These are phyloP conservation scores for Fusarium multiceps DNA, from an alignment of 2,329 filamentous ascomycete genomes.

Conservation along the genomic window DNA sequence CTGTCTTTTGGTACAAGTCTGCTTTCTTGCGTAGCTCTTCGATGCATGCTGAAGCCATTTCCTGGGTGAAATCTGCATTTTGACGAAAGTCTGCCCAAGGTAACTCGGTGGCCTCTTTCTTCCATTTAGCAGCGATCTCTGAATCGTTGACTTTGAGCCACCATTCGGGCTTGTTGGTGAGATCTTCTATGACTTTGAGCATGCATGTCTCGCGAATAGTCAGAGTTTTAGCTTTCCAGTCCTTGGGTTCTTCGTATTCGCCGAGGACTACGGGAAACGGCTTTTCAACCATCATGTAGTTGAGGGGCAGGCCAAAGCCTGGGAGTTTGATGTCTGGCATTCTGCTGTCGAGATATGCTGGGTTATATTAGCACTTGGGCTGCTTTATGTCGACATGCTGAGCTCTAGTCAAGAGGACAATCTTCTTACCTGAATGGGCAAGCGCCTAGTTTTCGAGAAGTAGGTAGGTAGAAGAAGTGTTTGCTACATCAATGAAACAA, in stretches of 20 bases:
- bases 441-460: neutral
- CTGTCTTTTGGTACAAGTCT: slow-evolving; percentile 48
- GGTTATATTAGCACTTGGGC: neutral
- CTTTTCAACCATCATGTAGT: neutral
- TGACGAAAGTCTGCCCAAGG: slow-evolving; percentile 44
- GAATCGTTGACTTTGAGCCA: slow-evolving; percentile 48
- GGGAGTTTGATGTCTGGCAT: slow-evolving; percentile 36
- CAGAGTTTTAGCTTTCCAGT: slow-evolving; percentile 46
- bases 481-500: neutral
- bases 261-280: slow-evolving; percentile 41
- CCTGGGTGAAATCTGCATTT: slow-evolving; percentile 11
- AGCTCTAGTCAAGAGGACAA: neutral
- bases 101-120: slow-evolving; percentile 45
- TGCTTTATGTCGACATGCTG: neutral
- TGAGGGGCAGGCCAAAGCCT: slow-evolving; percentile 45
- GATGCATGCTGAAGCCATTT: slow-evolving; percentile 31
- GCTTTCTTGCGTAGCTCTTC: slow-evolving; percentile 50
- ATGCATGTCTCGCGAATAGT: slow-evolving; percentile 50
- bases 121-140: slow-evolving; percentile 46
- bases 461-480: neutral
- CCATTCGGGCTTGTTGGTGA: slow-evolving; percentile 53
- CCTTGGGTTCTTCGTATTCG: neutral
- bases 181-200: slow-evolving; percentile 48
- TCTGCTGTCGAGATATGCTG: neutral
- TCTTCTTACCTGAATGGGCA: neutral